Conservation (phyloP, 2,329 filamentous ascomycete species). For the Penicillium capsulatum region DNA sequence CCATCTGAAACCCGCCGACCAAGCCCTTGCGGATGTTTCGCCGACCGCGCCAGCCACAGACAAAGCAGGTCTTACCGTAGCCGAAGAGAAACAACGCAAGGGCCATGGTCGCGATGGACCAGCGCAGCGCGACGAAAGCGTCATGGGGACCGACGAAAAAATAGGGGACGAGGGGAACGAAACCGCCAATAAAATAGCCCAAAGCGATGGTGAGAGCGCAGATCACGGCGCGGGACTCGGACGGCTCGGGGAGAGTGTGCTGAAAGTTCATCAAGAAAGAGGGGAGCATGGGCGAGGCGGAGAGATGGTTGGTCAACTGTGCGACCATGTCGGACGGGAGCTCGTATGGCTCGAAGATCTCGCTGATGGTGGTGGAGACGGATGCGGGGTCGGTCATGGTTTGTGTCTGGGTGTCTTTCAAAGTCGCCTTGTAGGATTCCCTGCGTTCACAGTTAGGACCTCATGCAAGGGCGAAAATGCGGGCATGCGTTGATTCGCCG, state of each 20-base stretch:
- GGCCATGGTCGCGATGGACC: slow-evolving; percentile 51
- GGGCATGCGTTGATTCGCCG: not conserved
- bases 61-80: slow-evolving; percentile 46
- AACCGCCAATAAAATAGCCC: slow-evolving; percentile 43
- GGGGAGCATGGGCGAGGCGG: slow-evolving; percentile 35
- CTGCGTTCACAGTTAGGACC: slow-evolving; percentile 16
- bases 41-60: slow-evolving; percentile 35
- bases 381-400: slow-evolving; percentile 30
- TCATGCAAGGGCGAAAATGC: too few species aligned
- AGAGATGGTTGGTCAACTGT: slow-evolving; percentile 36
- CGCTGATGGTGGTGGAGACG: slow-evolving; percentile 30
- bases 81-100: slow-evolving; percentile 50
- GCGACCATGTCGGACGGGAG: slow-evolving; percentile 34
- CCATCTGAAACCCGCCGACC: slow-evolving; percentile 39
- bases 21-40: slow-evolving; percentile 32
- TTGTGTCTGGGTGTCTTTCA: slow-evolving; percentile 34
- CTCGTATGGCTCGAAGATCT: slow-evolving; percentile 40
- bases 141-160: slow-evolving; percentile 68
- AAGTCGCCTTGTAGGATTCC: slow-evolving; percentile 39
- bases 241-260: slow-evolving; percentile 38
- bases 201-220: slow-evolving; percentile 40
- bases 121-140: slow-evolving; percentile 68
- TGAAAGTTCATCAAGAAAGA: slow-evolving; percentile 43
- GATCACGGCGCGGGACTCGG: slow-evolving; percentile 34
- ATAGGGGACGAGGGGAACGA: slow-evolving; percentile 52